Conservation (phyloP, 2,329 filamentous ascomycete genomes). For the Trichophyton benhamiae region DNA sequence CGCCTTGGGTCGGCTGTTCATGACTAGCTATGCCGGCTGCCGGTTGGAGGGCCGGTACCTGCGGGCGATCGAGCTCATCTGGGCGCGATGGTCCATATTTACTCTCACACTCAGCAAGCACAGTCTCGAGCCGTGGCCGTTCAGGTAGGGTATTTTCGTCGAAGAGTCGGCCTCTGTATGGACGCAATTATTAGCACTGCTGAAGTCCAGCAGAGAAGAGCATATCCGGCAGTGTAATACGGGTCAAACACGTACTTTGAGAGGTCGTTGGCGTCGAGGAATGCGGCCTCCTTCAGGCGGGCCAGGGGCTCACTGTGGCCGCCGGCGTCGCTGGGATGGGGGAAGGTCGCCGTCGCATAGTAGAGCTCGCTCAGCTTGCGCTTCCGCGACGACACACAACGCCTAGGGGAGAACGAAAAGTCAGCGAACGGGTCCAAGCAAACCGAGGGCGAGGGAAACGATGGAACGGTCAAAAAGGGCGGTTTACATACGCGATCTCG, state of each 20-base stretch:
- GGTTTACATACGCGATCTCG: slow-evolving; percentile 39
- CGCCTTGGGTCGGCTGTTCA: not conserved
- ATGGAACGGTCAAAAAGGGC: slow-evolving; percentile 20
- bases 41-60: not conserved
- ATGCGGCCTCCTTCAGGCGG: slow-evolving; percentile 39
- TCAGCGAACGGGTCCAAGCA: slow-evolving; percentile 25
- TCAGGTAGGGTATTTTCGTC: slow-evolving; percentile 42
- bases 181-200: not conserved
- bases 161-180: slow-evolving; percentile 43
- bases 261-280: slow-evolving; percentile 47
- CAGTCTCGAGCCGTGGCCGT: slow-evolving; percentile 11
- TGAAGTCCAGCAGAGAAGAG: no score
- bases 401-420: slow-evolving; percentile 29
- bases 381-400: slow-evolving; percentile 66
- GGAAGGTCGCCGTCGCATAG: slow-evolving; percentile 56
- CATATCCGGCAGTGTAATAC: not conserved
- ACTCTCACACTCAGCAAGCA: not conserved
- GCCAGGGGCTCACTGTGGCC: slow-evolving; percentile 40
- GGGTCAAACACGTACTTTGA: slow-evolving; percentile 38
- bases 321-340: slow-evolving; percentile 40
- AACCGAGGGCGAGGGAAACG: slow-evolving; percentile 11
- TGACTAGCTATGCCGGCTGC: not conserved
- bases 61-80: not conserved
- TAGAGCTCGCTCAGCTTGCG: slow-evolving; percentile 83
- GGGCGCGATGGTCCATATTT: not conserved